Conservation (phyloP, 352 stramenopile genomes). For the Phytophthora colocasiae region DNA sequence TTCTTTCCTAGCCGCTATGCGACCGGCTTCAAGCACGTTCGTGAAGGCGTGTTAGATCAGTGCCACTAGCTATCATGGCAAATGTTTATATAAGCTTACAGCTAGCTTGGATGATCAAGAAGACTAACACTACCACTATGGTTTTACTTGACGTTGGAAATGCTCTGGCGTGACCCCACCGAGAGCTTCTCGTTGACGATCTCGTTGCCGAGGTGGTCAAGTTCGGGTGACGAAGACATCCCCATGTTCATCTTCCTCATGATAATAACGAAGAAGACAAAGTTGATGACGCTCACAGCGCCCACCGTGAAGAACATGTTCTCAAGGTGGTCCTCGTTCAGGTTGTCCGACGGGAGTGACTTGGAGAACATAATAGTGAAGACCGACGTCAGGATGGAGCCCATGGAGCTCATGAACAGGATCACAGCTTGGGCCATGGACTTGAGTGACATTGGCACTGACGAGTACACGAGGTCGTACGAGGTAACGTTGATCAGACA, state of each 20-base stretch:
- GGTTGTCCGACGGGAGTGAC: slow-evolving; percentile 56
- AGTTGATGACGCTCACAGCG: slow-evolving; percentile 54
- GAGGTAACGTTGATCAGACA: slow-evolving; percentile 71
- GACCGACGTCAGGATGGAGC: slow-evolving; percentile 49
- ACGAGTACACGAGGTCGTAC: slow-evolving; percentile 69
- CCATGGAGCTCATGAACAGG: slow-evolving; percentile 57
- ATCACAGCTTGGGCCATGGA: slow-evolving; percentile 53
- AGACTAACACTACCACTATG: neutral
- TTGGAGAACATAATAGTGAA: slow-evolving; percentile 37
- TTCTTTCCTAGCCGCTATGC: no score
- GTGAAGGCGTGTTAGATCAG: no score
- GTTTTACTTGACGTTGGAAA: slow-evolving; percentile 20
- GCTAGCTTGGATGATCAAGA: neutral
- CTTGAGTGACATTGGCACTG: slow-evolving; percentile 62
- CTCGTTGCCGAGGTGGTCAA: slow-evolving; percentile 24
- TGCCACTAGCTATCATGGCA: no score
- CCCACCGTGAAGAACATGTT: slow-evolving; percentile 77
- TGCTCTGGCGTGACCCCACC: slow-evolving; percentile 17
- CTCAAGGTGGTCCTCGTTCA: slow-evolving; percentile 52
- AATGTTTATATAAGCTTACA: no score
- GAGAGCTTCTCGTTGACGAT: slow-evolving; percentile 26
- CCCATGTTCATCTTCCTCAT: slow-evolving; percentile 71
- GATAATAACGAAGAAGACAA: slow-evolving; percentile 51
- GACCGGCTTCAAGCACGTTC: no score
- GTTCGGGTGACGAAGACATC: slow-evolving; percentile 28